phyloP scores from a whole-genome alignment of 2,329 filamentous ascomycete species.

The Phyllosticta citriasiana region DNA sequence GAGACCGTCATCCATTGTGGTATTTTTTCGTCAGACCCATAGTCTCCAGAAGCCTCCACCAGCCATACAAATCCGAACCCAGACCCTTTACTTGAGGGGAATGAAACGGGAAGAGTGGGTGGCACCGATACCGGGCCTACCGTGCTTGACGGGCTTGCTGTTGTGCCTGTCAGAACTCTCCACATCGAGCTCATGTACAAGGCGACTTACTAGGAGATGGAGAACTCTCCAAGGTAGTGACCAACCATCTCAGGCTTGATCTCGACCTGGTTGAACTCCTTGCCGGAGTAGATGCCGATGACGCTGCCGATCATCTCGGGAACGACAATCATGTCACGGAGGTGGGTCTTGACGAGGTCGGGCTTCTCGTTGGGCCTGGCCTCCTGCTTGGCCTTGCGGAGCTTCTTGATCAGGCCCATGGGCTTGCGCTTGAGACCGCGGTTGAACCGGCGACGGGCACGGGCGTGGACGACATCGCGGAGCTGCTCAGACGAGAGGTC shows the following conservation, averaged over 20 bases:
- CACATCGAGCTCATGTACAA: background rate
- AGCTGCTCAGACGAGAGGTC: slow-evolving; percentile 98
- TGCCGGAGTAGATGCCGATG: slow-evolving; percentile 98
- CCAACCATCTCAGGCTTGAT: slow-evolving; percentile 99
- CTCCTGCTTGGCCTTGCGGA: slow-evolving; percentile 98
- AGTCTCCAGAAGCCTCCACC: slow-evolving; percentile 24
- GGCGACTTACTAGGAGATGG: slow-evolving; percentile 89
- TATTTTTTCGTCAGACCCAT: slow-evolving; percentile 28
- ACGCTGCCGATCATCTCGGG: slow-evolving; percentile 99
- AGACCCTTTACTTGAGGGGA: slow-evolving; percentile 79
- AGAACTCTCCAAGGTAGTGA: slow-evolving; percentile 99
- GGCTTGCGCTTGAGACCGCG: slow-evolving; percentile 99
- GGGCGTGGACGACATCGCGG: slow-evolving; percentile 98
- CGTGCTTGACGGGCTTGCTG: slow-evolving; percentile 99
- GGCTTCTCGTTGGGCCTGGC: slow-evolving; percentile 99
- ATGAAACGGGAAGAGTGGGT: slow-evolving; percentile 99
- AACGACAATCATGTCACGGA: slow-evolving; percentile 99
- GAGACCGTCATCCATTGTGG: background rate
- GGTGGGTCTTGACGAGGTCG: slow-evolving; percentile 97
- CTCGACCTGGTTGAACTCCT: slow-evolving; percentile 99
- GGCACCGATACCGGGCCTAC: slow-evolving; percentile 99
- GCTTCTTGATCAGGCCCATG: slow-evolving; percentile 99
- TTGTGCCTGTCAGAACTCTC: slow-evolving; percentile 42
- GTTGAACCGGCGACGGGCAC: slow-evolving; percentile 98
- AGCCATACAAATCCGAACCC: slow-evolving; percentile 31